Conservation (phyloP, 495 filamentous ascomycete genomes). For the Xylaria bambusicola region DNA sequence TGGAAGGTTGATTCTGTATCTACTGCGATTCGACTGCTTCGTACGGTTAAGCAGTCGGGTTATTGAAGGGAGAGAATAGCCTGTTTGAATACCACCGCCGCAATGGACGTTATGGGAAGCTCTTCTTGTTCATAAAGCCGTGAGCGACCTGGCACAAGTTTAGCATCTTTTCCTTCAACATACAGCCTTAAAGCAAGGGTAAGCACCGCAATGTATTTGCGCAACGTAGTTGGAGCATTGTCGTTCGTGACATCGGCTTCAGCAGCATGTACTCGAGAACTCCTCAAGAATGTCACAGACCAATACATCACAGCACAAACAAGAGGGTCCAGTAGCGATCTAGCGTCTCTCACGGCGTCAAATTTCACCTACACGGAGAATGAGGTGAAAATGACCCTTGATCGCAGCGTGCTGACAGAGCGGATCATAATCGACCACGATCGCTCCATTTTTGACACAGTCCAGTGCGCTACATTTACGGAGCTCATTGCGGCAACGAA, state of each 20-base stretch:
- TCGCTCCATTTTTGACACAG: conserved; percentile 22
- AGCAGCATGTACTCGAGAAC: conserved; percentile 29
- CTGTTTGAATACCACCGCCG: neutral
- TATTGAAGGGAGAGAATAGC: conserved; percentile 4
- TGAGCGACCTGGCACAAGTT: neutral
- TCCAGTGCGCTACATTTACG: conserved; percentile 21
- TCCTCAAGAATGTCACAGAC: conserved; percentile 30
- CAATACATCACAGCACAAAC: conserved; percentile 27
- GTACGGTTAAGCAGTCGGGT: conserved; percentile 10
- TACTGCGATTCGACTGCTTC: neutral
- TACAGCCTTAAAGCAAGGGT: neutral
- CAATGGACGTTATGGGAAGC: neutral
- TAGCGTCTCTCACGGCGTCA: neutral
- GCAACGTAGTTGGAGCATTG: neutral
- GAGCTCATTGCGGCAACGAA: conserved; percentile 20
- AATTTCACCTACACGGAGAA: conserved; percentile 26
- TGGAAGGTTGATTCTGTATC: neutral
- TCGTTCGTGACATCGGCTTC: conserved; percentile 19
- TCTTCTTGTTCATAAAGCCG: neutral
- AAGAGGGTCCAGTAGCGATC: conserved; percentile 21
- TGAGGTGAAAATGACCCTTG: conserved; percentile 11
- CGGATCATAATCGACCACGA: conserved; percentile 24
- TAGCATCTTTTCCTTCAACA: neutral
- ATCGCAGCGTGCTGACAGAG: conserved; percentile 15
- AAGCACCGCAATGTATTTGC: neutral